Base-by-base conservation (phyloP, 306 rosid genomes). In the Vicia faba region DNA sequence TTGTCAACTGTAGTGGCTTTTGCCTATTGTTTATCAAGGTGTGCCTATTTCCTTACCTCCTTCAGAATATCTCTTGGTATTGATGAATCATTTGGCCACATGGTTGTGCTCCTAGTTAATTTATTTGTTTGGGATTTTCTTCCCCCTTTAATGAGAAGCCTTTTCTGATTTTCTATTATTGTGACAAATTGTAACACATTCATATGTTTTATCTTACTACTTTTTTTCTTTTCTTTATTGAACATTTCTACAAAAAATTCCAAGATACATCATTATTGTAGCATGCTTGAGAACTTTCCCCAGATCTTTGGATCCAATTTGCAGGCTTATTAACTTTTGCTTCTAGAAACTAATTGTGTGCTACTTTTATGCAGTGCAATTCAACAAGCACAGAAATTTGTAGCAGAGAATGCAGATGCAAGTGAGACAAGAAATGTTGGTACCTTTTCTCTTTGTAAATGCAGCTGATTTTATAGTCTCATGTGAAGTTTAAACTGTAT, bases 1-100 rank as follows among this genome's bases (percentile, higher is more conserved):
- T 78, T 92, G 81, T 89, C 98, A 4, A 87, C 93, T 39, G 95
- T 92, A 54, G 77, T 92, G 74, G 85, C 98, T 70, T 85, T 85
- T 5, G 91, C 98, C 66, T 92, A 85, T 83, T 92, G 96, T 81
- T 79, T 89, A 82, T 89, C 98, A 73, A 86, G 96, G 98, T 92
- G 40, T 64, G 86, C 55, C 53, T 69, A 13, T 70, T 75, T 71
- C 64, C 66, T 68, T 50, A 16, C 41, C 33, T 65, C 59, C 26
- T 66, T 72, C 31, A 29, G 5, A 29, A 58, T 43, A 53, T 48
- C 61, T 28, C 36, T 66, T 70, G 53, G 58, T 66, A 70, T 16
- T 70, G 61, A 18, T 72, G 57, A 68, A 59, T 75, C 45, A 48
- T 65, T 72, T 77, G 59, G 44, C 66, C 7, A 72, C 61, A 57